Evolutionary conservation across 495 filamentous ascomycete genomes (phyloP), one percentile per base, ranked within the genome.

Genomic region (Stereocaulon alpinum): DNA sequence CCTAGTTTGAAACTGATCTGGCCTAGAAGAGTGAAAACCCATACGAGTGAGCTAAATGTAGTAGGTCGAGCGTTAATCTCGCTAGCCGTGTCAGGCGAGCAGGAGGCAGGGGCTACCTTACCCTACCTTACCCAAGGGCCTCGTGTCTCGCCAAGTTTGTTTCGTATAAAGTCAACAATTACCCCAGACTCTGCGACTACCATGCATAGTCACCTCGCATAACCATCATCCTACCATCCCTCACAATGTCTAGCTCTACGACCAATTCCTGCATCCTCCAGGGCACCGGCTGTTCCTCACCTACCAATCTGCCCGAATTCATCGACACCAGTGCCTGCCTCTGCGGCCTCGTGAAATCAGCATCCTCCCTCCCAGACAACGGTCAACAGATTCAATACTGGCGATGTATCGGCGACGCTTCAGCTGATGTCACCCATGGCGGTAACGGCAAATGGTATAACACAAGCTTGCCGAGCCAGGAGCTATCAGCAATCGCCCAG

Each of bases 361-460:
- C 44, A 12, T 54, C 58, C n/a, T 6, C 47, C 18, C 52, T 56
- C 11, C 47, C 62, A 15, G 45, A 60, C 18, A 64, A 64, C 42
- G 62, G 62, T 20, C 42, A 58, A 27, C 30, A 24, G 10, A 48
- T 42, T 22, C 41, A 64, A 53, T 37, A 50, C 12, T 64, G 62
- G 62, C 41, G 62, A 20, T 64, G 62, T 42, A 64, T 64, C 32
- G 58, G 62, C 22, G 50, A 64, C 10, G 57, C 58, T 11, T 56
- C 58, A 42, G 44, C 48, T 20, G 43, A 64, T 34, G n/a, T 64
- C 15, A 40, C 42, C 20, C 22, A 49, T 48, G 62, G 58, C 2
- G 50, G 42, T 4, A 29, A 49, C 30, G 62, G 62, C 40, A 64
- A 64, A 60, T 64, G 62, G 62, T 64, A 61, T 32, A 61, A 61